Evolutionary conservation across 2,329 filamentous ascomycete species (phyloP).

Genomic region (Aspergillaceae sp.): DNA sequence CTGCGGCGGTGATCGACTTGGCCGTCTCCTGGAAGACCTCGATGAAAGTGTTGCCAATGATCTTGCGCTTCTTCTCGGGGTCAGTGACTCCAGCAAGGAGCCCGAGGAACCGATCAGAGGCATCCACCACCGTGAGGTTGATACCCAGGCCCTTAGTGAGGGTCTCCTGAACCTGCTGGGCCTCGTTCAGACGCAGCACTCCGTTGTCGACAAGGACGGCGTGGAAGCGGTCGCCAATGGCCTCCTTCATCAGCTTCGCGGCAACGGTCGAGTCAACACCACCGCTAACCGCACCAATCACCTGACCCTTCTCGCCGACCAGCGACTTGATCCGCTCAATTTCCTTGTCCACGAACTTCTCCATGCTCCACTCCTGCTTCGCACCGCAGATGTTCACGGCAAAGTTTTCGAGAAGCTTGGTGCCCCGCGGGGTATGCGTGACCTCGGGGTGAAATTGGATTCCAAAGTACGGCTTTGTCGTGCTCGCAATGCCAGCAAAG

Average conservation of each 20-base stretch:
- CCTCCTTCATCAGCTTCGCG: conserved; percentile 74
- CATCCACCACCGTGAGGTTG: conserved; percentile 82
- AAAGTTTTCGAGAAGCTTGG: conserved; percentile 70
- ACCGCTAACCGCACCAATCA: conserved; percentile 70
- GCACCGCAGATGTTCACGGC: conserved; percentile 72
- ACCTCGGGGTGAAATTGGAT: conserved; percentile 90
- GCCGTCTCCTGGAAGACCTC: conserved; percentile 78
- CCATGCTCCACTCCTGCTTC: conserved; percentile 73
- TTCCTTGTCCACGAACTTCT: conserved; percentile 70
- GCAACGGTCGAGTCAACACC: conserved; percentile 88
- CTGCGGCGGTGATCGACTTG: conserved; percentile 61
- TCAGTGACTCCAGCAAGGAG: conserved; percentile 66
- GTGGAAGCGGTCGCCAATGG: conserved; percentile 77
- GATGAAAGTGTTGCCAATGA: conserved; percentile 76
- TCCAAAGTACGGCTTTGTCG: conserved; percentile 58
- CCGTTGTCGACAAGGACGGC: conserved; percentile 82
- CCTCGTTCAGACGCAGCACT: conserved; percentile 78
- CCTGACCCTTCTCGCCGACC: conserved; percentile 73
- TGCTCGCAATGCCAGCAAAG: conserved; percentile 62
- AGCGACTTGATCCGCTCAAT: conserved; percentile 70
- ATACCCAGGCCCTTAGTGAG: conserved; percentile 74
- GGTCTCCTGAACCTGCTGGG: conserved; percentile 68
- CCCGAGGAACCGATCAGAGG: conserved; percentile 64
- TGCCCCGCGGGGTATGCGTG: conserved; percentile 51
- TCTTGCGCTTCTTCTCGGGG: conserved; percentile 82